These are phyloP conservation scores for Aspergillus melleus DNA, from an alignment of 2,329 filamentous ascomycete species.

Conservation along the genomic window DNA sequence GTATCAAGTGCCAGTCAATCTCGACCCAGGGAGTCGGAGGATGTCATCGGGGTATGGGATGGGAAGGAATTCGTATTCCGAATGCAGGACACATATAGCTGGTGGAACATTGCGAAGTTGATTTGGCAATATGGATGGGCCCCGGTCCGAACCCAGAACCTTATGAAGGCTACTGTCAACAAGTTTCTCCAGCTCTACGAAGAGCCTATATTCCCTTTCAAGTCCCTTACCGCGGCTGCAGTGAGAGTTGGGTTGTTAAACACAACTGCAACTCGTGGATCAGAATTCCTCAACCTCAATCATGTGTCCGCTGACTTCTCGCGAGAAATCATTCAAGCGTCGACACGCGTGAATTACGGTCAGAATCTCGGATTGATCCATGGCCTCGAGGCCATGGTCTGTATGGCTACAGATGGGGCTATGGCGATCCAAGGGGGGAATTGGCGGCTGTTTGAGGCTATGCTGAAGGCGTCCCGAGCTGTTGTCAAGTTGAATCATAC, in stretches of 20 bases:
- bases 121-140: slow-evolving; percentile 83
- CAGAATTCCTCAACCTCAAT: slow-evolving; percentile 68
- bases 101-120: slow-evolving; percentile 79
- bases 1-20: slow-evolving; percentile 51
- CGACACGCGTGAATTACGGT: slow-evolving; percentile 91
- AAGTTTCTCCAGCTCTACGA: slow-evolving; percentile 81
- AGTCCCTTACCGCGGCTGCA: slow-evolving; percentile 68
- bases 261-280: slow-evolving; percentile 69
- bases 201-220: slow-evolving; percentile 79
- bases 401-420: slow-evolving; percentile 84
- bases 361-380: slow-evolving; percentile 86
- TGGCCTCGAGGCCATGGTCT: slow-evolving; percentile 86
- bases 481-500: slow-evolving; percentile 65
- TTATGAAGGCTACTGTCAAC: slow-evolving; percentile 70
- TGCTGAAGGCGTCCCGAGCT: slow-evolving; percentile 68
- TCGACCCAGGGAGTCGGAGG: slow-evolving; percentile 46
- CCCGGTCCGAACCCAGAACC: slow-evolving; percentile 69
- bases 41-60: slow-evolving; percentile 78
- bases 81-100: slow-evolving; percentile 61
- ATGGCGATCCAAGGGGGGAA: slow-evolving; percentile 81
- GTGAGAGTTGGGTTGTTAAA: slow-evolving; percentile 66
- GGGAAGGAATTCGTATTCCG: slow-evolving; percentile 72
- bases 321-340: slow-evolving; percentile 82
- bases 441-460: slow-evolving; percentile 88
- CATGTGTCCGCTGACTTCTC: slow-evolving; percentile 68